phyloP scores from a whole-genome alignment of 352 stramenopile genomes.

The Pythium grandisporangium region DNA sequence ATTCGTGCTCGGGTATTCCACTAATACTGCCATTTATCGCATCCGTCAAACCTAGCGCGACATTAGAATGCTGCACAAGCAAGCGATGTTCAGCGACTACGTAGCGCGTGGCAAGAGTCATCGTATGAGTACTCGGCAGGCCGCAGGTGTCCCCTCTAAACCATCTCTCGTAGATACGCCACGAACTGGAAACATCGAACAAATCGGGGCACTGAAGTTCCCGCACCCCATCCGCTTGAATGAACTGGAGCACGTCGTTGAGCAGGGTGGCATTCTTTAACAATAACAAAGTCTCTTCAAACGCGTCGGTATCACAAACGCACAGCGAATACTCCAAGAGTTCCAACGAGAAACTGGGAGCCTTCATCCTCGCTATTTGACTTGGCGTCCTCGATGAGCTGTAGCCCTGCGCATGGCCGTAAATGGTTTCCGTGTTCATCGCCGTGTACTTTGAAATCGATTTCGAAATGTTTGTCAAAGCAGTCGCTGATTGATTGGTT shows the following conservation, averaged over 20 bases:
- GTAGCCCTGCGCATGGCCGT: slow-evolving; percentile 15
- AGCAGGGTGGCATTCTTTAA: slow-evolving; percentile 44
- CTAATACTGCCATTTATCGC: neutral
- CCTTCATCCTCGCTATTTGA: slow-evolving; percentile 31
- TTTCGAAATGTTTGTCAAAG: slow-evolving; percentile 44
- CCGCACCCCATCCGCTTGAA: slow-evolving; percentile 16
- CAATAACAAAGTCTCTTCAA: slow-evolving; percentile 54
- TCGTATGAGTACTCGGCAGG: slow-evolving; percentile 33
- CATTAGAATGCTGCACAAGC: slow-evolving; percentile 9
- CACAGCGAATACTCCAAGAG: slow-evolving; percentile 54
- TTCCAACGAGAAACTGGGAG: slow-evolving; percentile 47
- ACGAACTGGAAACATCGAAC: too few relatives aligned
- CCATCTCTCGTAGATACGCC: slow-evolving; percentile 40
- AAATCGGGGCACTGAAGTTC: too few relatives aligned
- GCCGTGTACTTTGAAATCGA: slow-evolving; percentile 52
- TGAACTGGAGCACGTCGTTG: slow-evolving; percentile 40
- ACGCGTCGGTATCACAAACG: slow-evolving; percentile 34
- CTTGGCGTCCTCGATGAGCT: slow-evolving; percentile 5
- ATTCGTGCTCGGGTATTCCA: slow-evolving; percentile 17
- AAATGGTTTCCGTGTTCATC: slow-evolving; percentile 42
- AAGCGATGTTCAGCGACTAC: slow-evolving; percentile 46
- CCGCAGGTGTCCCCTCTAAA: slow-evolving; percentile 48
- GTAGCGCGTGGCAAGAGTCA: slow-evolving; percentile 50
- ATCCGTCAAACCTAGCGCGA: slow-evolving; percentile 8
- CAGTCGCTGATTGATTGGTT: slow-evolving; percentile 5